Base-by-base conservation (phyloP, 2,329 filamentous ascomycete species). In the Cadophora luteo-olivacea region DNA sequence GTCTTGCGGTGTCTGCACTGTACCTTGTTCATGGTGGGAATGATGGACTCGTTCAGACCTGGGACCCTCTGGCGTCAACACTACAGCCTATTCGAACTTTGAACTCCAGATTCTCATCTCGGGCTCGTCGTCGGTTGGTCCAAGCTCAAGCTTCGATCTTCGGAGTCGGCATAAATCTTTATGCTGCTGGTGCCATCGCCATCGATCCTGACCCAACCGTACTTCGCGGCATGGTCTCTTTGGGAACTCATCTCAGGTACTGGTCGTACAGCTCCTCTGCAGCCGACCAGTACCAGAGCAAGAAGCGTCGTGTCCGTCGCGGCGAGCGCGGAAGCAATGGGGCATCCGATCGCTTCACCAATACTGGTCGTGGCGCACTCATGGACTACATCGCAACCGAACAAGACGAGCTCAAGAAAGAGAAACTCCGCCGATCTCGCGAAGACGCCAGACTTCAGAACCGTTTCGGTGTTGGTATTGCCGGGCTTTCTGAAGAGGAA, bases 21-120 rank as follows among this genome's bases (percentile, higher is more conserved):
- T 97, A 97, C 77, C 81, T 99, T 19, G 92, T 98, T 7, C 93
- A 97, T 78, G 96, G 96, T 61, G 96, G 96, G 32, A 97, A 92
- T 73, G 96, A 99, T 80, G 95, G 96, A 0, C 86, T 98, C 3
- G 95, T 97, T 4, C 96, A 98, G 79, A 92, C 94, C 6, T 99
- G 96, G 96, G 96, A 99, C 81, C 92, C 92, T n/a, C 83, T 99
- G 58, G 93, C 91, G 0, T 98, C 95, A 1, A 91, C 86, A 0
- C 80, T 85, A 22, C 89, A 91, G 24, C 93, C 96, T 0, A 86
- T 98, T 63, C 89, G 94, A 49, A 98, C 94, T 0, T 84, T 99
- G 65, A 94, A 97, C 77, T 93, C 93, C 2, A 89, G 92, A 16
- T 94, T 95, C 72, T 92, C 92, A 1, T 91, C 92, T 8, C 89